These are phyloP conservation scores for Backusella tuberculispora DNA, from an alignment of 192 early-diverging fungal genomes.

Conservation along the genomic window DNA sequence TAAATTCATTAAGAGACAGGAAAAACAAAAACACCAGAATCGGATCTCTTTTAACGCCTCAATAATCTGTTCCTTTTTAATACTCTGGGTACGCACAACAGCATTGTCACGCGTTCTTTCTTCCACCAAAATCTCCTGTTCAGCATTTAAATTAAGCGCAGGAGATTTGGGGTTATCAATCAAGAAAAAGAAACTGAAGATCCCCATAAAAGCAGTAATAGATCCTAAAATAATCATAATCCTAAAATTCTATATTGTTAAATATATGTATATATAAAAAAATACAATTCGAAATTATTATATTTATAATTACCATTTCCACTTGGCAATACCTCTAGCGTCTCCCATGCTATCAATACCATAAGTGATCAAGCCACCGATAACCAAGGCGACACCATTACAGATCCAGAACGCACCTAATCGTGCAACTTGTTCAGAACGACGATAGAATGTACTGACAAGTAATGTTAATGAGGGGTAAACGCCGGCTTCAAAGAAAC, in stretches of 20 bases:
- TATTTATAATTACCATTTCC: conserved; percentile 37
- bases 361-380: conserved; percentile 37
- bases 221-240: conserved; percentile 40
- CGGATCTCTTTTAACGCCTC: conserved; percentile 32
- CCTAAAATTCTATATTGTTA: too few relatives aligned
- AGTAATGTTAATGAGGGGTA: conserved; percentile 27
- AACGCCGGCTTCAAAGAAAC: conserved; percentile 35
- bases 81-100: conserved; percentile 18
- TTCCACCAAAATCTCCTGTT: conserved; percentile 17
- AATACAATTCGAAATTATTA: too few relatives aligned
- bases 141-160: not conserved
- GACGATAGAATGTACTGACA: conserved; percentile 33
- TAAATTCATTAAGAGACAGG: conserved; percentile 24
- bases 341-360: conserved; percentile 31
- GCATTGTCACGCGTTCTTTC: conserved; percentile 33
- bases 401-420: conserved; percentile 27
- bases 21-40: conserved; percentile 22
- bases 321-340: not conserved
- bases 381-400: conserved; percentile 29
- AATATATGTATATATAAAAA: too few relatives aligned
- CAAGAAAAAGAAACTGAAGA: conserved; percentile 30
- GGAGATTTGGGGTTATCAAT: conserved; percentile 31
- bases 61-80: conserved; percentile 30
- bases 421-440: conserved; percentile 18
- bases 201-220: conserved; percentile 25